Evolutionary conservation across 352 stramenopile species (phyloP).

Genomic region (Pythium phragmiticola): DNA sequence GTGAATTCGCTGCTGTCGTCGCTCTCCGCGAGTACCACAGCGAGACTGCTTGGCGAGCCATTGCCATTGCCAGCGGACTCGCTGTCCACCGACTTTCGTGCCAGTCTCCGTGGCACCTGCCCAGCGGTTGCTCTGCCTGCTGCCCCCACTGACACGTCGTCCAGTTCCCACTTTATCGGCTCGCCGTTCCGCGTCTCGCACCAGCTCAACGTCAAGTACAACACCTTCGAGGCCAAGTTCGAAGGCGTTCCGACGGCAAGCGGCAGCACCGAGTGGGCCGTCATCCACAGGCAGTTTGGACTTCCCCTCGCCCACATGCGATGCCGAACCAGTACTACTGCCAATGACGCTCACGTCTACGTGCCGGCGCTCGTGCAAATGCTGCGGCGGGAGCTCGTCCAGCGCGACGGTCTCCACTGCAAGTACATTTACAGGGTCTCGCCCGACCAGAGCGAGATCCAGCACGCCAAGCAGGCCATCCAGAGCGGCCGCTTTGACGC

Average conservation of each 20-base stretch:
- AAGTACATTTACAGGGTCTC: slow-evolving; percentile 67
- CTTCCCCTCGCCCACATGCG: slow-evolving; percentile 45
- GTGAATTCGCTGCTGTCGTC: slow-evolving; percentile 36
- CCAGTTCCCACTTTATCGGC: slow-evolving; percentile 42
- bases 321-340: slow-evolving; percentile 20
- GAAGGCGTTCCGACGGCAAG: slow-evolving; percentile 33
- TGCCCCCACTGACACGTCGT: neutral
- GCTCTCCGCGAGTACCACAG: slow-evolving; percentile 16
- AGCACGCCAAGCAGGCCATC: slow-evolving; percentile 42
- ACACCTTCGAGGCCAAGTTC: slow-evolving; percentile 54
- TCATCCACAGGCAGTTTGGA: slow-evolving; percentile 55
- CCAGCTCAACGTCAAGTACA: slow-evolving; percentile 51
- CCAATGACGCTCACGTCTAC: slow-evolving; percentile 19
- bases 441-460: slow-evolving; percentile 42
- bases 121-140: neutral
- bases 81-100: neutral
- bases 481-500: slow-evolving; percentile 47
- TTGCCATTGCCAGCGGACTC: neutral
- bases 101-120: neutral
- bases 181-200: slow-evolving; percentile 48
- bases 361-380: slow-evolving; percentile 54
- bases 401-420: slow-evolving; percentile 36
- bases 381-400: slow-evolving; percentile 50
- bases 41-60: neutral
- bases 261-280: slow-evolving; percentile 28